These are phyloP conservation scores for Phialophora chinensis DNA, from an alignment of 2,329 filamentous ascomycete genomes.

Conservation along the genomic window DNA sequence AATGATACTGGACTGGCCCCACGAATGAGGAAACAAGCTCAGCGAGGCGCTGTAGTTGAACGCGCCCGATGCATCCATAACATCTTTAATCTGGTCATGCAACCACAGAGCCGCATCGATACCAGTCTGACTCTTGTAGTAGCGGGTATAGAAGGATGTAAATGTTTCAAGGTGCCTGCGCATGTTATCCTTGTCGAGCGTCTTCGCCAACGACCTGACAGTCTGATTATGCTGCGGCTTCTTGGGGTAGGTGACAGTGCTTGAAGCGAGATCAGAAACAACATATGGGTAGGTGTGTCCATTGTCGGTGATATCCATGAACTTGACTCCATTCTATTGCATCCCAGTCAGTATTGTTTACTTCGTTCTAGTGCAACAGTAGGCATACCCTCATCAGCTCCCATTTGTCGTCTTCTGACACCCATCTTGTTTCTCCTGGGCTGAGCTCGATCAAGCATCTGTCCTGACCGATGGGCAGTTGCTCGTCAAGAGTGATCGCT, in stretches of 20 bases:
- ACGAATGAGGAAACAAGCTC: slow-evolving; percentile 77
- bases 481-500: slow-evolving; percentile 38
- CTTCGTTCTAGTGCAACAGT: slow-evolving; percentile 16
- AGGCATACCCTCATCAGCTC: slow-evolving; percentile 74
- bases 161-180: slow-evolving; percentile 73
- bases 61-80: slow-evolving; percentile 74
- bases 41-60: slow-evolving; percentile 70
- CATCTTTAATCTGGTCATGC: slow-evolving; percentile 72
- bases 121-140: slow-evolving; percentile 69
- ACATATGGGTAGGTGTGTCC: slow-evolving; percentile 63
- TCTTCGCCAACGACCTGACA: slow-evolving; percentile 69
- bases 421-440: slow-evolving; percentile 83
- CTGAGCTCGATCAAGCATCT: slow-evolving; percentile 80
- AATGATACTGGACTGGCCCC: slow-evolving; percentile 90
- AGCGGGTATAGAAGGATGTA: slow-evolving; percentile 65
- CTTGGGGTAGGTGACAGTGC: slow-evolving; percentile 66
- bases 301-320: slow-evolving; percentile 91
- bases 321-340: slow-evolving; percentile 75
- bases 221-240: slow-evolving; percentile 69
- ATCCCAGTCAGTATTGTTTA: slow-evolving; percentile 3
- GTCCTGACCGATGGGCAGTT: slow-evolving; percentile 46
- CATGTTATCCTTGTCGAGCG: slow-evolving; percentile 78
- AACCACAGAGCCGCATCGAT: slow-evolving; percentile 88
- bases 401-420: slow-evolving; percentile 96
- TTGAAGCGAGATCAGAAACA: slow-evolving; percentile 47